Base-by-base conservation (phyloP, 106 monocot genomes). In the Dactylorhiza incarnata region DNA sequence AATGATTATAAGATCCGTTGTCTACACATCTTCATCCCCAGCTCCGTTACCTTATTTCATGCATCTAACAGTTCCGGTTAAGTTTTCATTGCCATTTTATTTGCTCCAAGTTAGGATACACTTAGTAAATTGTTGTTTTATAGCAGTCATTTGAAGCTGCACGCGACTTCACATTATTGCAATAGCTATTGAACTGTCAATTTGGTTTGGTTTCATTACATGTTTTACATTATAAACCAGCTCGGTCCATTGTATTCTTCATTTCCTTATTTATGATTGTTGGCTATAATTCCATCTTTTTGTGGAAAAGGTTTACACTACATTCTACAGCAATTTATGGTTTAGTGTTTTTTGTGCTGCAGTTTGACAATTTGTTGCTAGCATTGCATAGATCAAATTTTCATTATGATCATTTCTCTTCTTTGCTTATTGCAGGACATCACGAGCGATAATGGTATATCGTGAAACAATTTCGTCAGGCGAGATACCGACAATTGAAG, bases 381-480 rank as follows among this genome's bases (percentile, higher is more conserved):
- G 0, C 14, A 52, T 52, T 52, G 51, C 51, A 52, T 52, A 8
- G 14, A 66, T 66, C 0, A 45, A 69, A 68, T 5, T 16, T 45
- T 68, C 8, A 23, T 63, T 55, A 78, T 44, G 52, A 0, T 71
- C 12, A 10, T 71, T 29, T 72, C n/a, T 6, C 5, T 14, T 48
- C 51, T 73, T 37, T 29, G 37, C 71, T 51, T 51, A 50, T 83
- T 59, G 72, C 85, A 96, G 96, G 96, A 87, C 96, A 74, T 87
- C 90, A 48, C 75, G 55, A 20, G 93, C 96, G 81, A 81, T 91
- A 74, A 87, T 62, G 77, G 83, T 81, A 24, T 93, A 96, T 56
- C 84, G 87, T 67, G 84, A 96, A 78, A 83, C 90, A 69, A 93
- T 93, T 82, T 84, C 89, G 73, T 82, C 93, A 67, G 81, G 93